These are phyloP conservation scores for Caryopteris hybrid DNA, from an alignment of 305 asterid species.

Conservation along the genomic window DNA sequence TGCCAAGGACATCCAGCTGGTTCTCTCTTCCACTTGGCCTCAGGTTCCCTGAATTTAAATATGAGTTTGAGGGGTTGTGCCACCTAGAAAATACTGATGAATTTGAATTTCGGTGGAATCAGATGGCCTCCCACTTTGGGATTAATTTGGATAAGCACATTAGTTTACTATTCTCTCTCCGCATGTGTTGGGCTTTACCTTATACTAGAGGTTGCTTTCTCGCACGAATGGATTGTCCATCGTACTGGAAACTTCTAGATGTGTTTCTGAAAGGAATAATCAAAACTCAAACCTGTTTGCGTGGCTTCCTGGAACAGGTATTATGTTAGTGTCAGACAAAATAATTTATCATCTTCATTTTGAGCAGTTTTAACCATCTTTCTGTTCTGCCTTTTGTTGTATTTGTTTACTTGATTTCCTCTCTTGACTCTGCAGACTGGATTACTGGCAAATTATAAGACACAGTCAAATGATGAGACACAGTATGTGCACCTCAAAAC, in stretches of 20 bases:
- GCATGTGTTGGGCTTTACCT: conserved; percentile 54
- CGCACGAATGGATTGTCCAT: conserved; percentile 40
- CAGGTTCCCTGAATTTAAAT: conserved; percentile 43
- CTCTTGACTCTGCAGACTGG: conserved; percentile 38
- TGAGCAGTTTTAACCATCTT: background rate
- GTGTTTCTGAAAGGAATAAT: conserved; percentile 33
- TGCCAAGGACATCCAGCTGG: conserved; percentile 49
- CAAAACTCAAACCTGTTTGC: conserved; percentile 45
- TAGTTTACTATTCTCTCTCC: conserved; percentile 46
- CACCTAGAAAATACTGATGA: conserved; percentile 48
- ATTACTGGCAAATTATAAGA: conserved; percentile 28
- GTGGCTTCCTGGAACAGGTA: conserved; percentile 61
- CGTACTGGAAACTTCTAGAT: conserved; percentile 41
- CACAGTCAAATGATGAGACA: conserved; percentile 31
- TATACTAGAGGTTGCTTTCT: conserved; percentile 54
- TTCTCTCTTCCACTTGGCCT: conserved; percentile 56
- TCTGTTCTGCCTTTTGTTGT: background rate
- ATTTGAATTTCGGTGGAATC: conserved; percentile 65
- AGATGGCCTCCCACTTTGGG: conserved; percentile 44
- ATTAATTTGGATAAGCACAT: conserved; percentile 58
- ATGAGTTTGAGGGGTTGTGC: conserved; percentile 49
- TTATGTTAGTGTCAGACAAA: background rate
- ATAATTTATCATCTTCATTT: background rate
- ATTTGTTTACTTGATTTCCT: conserved; percentile 3
- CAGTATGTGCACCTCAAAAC: conserved; percentile 50